Base-by-base conservation (phyloP, 2,329 filamentous ascomycete species). In the Massarina eburnea region DNA sequence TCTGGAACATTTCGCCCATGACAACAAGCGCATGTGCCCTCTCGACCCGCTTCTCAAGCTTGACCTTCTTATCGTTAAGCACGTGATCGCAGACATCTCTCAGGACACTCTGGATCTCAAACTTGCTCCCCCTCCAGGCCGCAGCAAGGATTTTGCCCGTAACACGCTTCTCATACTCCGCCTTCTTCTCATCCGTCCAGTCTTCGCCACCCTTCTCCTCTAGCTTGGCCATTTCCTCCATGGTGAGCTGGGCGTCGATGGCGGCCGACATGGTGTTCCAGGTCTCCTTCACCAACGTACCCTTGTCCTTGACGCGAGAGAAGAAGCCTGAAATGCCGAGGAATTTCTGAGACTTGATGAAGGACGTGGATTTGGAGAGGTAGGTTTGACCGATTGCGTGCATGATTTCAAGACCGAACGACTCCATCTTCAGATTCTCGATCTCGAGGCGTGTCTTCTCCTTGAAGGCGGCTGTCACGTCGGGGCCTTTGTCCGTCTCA, bases 381-480 rank as follows among this genome's bases (percentile, higher is more conserved):
- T 99, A 99, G 3, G 90, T 95, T 58, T 88, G 80, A 14, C 94
- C 94, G 61, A 99, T 95, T 36, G 94, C 91, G 71, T 97, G 92
- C 39, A 96, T 78, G 58, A 97, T 97, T 59, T 99, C 94, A 33
- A 99, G 80, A 41, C 94, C 94, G 61, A 99, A 99, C 0, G 89
- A 95, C 74, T 99, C 94, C 90, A 99, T 99, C 80, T 97, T 99
- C 60, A 99, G 78, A 67, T 97, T 95, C 76, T 99, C 94, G 20
- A 95, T 89, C 74, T 99, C 94, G 32, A 97, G 83, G 32, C 86
- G 83, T 57, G 89, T 96, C 81, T 99, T 96, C 68, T 92, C 89
- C 69, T 91, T 86, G 77, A 97, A 99, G 0, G 94, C 89, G 46
- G 76, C 76, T 26, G 92, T 97, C 48, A 96, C 89, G 59, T 95